Conservation (phyloP, 2,329 filamentous ascomycete species). For the Colletotrichum graminicola region DNA sequence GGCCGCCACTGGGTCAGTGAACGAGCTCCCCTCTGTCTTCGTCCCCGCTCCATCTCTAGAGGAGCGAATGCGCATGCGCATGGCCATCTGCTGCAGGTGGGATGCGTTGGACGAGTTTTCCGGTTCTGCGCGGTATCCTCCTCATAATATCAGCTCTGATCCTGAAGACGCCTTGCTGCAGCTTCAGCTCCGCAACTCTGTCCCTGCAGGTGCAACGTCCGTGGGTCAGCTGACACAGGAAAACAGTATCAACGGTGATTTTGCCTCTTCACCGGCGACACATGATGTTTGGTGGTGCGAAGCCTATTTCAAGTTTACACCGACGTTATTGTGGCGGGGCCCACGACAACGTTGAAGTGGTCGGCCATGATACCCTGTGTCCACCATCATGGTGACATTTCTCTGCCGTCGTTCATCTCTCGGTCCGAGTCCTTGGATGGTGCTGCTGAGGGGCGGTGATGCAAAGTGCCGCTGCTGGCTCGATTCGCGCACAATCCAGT, state of each 20-base stretch:
- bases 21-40: slow-evolving; percentile 7
- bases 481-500: not conserved
- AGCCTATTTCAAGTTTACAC: slow-evolving; percentile 17
- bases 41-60: slow-evolving; percentile 1
- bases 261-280: slow-evolving; percentile 28
- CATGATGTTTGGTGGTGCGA: slow-evolving; percentile 17
- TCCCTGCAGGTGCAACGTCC: slow-evolving; percentile 26
- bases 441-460: slow-evolving; percentile 25
- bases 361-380: slow-evolving; percentile 8
- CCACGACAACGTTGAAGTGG: slow-evolving; percentile 13
- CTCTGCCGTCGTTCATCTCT: not conserved
- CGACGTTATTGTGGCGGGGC: slow-evolving; percentile 28
- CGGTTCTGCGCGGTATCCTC: not conserved
- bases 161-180: slow-evolving; percentile 17
- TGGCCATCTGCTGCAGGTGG: slow-evolving; percentile 23
- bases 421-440: not conserved
- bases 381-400: slow-evolving; percentile 6
- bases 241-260: not conserved
- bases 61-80: slow-evolving; percentile 6
- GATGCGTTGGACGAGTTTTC: slow-evolving; percentile 7
- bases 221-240: slow-evolving; percentile 11
- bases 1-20: slow-evolving; percentile 31
- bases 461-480: slow-evolving; percentile 33
- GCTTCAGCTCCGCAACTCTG: slow-evolving; percentile 27
- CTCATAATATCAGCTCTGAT: not conserved